These are phyloP conservation scores for Neonothopanus nambi DNA, from an alignment of 1,284 basidiomycete genomes.

Conservation along the genomic window DNA sequence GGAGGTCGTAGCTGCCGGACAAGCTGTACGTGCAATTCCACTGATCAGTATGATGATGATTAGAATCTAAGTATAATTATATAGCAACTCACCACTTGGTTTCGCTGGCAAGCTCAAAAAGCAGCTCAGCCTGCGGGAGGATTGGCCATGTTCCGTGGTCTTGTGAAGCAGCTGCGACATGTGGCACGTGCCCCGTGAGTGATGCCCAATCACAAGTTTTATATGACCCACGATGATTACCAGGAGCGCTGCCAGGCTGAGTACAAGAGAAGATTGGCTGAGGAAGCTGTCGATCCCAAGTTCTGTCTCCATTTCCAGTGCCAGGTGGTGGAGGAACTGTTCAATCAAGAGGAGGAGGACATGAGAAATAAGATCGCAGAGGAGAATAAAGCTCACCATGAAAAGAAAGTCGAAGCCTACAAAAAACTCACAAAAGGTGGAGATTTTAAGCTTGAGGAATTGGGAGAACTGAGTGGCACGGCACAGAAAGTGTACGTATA, in stretches of 20 bases:
- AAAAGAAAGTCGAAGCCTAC: too few species aligned
- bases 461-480: too few species aligned
- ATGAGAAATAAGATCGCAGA: too few species aligned
- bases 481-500: too few species aligned
- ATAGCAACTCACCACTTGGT: background rate
- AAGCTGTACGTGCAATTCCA: background rate
- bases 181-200: background rate
- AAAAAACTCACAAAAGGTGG: too few species aligned
- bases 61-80: background rate
- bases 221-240: background rate
- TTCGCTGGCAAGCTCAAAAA: background rate
- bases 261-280: background rate
- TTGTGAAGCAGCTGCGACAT: background rate
- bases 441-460: too few species aligned
- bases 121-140: background rate
- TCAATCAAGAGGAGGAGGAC: too few species aligned
- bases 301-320: too few species aligned
- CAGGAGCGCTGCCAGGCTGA: background rate
- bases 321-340: too few species aligned
- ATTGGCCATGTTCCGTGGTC: background rate
- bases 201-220: background rate
- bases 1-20: background rate
- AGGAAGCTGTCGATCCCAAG: background rate
- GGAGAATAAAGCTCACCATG: too few species aligned
- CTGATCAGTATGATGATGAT: too few species aligned